Percentiles rank a stretch among this genome's conserved stretches.
These are phyloP conservation scores for Diaporthe sp. DNA, from an alignment of 2,329 filamentous ascomycete genomes.

Conservation along the genomic window DNA sequence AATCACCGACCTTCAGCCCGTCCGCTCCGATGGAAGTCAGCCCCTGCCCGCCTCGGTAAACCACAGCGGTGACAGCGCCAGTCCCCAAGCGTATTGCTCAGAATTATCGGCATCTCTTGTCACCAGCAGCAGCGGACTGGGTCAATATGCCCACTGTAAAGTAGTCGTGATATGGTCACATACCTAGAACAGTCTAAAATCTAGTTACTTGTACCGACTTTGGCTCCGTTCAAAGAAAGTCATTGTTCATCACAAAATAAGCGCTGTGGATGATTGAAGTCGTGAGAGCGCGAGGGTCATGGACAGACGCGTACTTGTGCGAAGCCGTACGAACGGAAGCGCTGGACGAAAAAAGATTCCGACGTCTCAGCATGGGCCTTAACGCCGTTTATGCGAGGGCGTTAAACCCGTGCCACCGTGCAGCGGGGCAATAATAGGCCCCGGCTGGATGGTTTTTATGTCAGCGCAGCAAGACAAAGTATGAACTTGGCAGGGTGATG, in stretches of 20 bases:
- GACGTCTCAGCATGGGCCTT: background rate
- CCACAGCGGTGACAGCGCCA: too few relatives aligned
- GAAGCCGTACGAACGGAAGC: background rate
- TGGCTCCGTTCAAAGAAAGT: background rate
- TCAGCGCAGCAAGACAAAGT: background rate
- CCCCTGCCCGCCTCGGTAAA: too few relatives aligned
- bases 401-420: background rate
- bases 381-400: background rate
- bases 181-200: background rate
- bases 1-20: too few relatives aligned
- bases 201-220: background rate
- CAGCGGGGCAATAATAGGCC: background rate
- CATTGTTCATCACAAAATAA: background rate
- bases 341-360: background rate
- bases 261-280: background rate
- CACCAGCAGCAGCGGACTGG: too few relatives aligned
- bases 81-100: too few relatives aligned
- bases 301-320: background rate
- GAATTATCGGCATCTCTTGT: too few relatives aligned
- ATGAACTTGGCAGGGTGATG: background rate
- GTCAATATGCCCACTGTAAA: background rate
- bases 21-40: too few relatives aligned
- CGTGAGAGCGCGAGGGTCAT: background rate
- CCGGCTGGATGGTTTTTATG: background rate
- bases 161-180: background rate